A percentile compares a stretch with the other conserved stretches of the same genome.
Conservation (phyloP, 441 rosid genomes). For the Pelargonium fulgidum region DNA sequence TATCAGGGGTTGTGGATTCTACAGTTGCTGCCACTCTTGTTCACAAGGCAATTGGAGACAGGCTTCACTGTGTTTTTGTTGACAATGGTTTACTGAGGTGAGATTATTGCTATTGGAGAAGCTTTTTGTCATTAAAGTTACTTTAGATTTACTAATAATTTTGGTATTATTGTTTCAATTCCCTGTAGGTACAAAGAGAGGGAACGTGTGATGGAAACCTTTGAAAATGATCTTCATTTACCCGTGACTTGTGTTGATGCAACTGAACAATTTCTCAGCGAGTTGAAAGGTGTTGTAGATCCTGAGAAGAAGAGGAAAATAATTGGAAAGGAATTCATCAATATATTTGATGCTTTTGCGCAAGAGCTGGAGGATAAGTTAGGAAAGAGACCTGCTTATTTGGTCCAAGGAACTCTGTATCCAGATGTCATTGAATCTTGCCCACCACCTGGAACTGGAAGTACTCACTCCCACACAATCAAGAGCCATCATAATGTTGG, state of each 20-base stretch:
- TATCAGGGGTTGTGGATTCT: slow-evolving; percentile 90
- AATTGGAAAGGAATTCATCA: slow-evolving; percentile 77
- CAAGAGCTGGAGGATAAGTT: slow-evolving; percentile 61
- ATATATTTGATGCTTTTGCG: slow-evolving; percentile 68
- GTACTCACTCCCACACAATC: slow-evolving; percentile 76
- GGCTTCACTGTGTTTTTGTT: slow-evolving; percentile 87
- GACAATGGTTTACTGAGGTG: slow-evolving; percentile 93
- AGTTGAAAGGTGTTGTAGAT: slow-evolving; percentile 81
- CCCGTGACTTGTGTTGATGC: slow-evolving; percentile 88
- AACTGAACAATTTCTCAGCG: slow-evolving; percentile 54
- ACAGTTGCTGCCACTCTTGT: slow-evolving; percentile 94
- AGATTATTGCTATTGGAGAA: slow-evolving; percentile 3
- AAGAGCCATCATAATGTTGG: slow-evolving; percentile 96
- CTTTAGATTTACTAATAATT: not conserved
- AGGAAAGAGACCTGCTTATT: slow-evolving; percentile 66
- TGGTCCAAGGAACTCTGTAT: slow-evolving; percentile 91
- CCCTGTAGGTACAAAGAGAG: slow-evolving; percentile 66
- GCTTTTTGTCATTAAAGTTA: not conserved
- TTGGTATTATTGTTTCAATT: slow-evolving; percentile 7
- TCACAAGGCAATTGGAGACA: slow-evolving; percentile 83
- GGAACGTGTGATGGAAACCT: slow-evolving; percentile 85
- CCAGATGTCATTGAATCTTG: slow-evolving; percentile 97
- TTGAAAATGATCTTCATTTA: slow-evolving; percentile 71
- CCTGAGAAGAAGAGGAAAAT: slow-evolving; percentile 89
- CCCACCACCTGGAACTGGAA: slow-evolving; percentile 91